A percentile compares a stretch with the other conserved stretches of the same genome.
phyloP scores from a whole-genome alignment of 192 early-diverging fungal genomes.

The Backusella liffmaniae region DNA sequence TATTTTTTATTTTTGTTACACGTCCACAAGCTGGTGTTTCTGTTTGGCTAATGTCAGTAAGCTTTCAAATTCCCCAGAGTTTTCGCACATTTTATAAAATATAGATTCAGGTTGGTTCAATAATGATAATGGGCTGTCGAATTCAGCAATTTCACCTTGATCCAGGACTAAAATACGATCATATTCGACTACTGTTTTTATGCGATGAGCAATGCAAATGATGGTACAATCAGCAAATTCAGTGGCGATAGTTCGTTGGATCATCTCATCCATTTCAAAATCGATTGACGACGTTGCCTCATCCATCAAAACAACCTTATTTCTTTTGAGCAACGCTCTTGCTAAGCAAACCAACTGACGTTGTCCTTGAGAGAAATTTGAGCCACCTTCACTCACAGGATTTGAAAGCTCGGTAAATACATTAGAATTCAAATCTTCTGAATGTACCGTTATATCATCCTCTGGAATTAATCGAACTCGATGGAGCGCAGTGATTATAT shows the following conservation, averaged over 20 bases:
- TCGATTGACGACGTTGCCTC: constrained; percentile 49
- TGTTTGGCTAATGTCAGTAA: constrained; percentile 59
- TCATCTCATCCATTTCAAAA: constrained; percentile 54
- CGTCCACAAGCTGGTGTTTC: constrained; percentile 25
- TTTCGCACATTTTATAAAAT: constrained; percentile 77
- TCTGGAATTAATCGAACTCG: constrained; percentile 58
- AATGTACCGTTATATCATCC: constrained; percentile 13
- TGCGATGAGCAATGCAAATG: constrained; percentile 61
- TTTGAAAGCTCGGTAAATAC: constrained; percentile 21
- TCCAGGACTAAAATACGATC: constrained; percentile 81
- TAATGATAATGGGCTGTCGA: constrained; percentile 72
- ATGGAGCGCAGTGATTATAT: constrained; percentile 75
- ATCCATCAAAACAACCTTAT: constrained; percentile 52
- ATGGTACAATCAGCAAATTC: constrained; percentile 59
- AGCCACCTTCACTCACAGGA: constrained; percentile 77
- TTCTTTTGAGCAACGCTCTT: constrained; percentile 65
- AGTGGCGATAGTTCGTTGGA: constrained; percentile 56
- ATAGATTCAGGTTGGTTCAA: constrained; percentile 58
- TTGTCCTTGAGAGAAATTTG: constrained; percentile 80
- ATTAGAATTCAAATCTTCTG: constrained; percentile 21
- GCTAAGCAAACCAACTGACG: constrained; percentile 79
- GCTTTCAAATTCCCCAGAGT: constrained; percentile 78
- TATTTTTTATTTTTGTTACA: constrained; percentile 6
- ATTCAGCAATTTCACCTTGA: constrained; percentile 76
- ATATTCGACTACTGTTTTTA: constrained; percentile 60